Evolutionary conservation across 202 grass and related monocot genomes (phyloP).

Genomic region (Alloteropsis angusta): DNA sequence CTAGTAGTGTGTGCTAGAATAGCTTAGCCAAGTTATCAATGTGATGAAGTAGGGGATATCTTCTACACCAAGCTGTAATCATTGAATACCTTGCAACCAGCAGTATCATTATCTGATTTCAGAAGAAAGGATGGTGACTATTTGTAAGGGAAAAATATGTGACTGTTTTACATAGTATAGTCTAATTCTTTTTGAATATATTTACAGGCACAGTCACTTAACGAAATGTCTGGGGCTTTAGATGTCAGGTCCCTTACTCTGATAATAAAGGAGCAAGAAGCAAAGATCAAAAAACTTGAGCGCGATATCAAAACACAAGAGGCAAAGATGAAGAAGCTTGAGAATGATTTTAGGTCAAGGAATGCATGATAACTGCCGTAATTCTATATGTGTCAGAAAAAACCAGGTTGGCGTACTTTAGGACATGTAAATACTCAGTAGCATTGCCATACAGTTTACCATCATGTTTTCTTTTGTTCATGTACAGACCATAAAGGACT

Average conservation of each 20-base stretch:
- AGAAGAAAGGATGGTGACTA: neutral
- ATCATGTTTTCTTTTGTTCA: conserved; percentile 4
- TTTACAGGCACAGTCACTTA: conserved; percentile 60
- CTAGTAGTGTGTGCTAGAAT: neutral
- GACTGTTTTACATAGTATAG: neutral
- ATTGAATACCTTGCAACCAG: neutral
- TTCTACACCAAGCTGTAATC: neutral
- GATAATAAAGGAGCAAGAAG: conserved; percentile 78
- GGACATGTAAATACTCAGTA: conserved; percentile 35
- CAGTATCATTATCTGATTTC: neutral
- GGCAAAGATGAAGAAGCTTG: conserved; percentile 65
- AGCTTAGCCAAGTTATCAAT: neutral
- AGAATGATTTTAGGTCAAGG: conserved; percentile 41
- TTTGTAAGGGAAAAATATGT: neutral
- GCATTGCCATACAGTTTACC: conserved; percentile 8
- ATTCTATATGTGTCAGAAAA: neutral
- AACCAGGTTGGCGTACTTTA: conserved; percentile 19
- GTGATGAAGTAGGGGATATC: neutral
- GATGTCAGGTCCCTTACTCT: conserved; percentile 61
- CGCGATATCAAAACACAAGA: conserved; percentile 51
- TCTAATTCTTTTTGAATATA: conserved; percentile 29
- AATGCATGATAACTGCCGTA: conserved; percentile 24
- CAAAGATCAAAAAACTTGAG: conserved; percentile 67
- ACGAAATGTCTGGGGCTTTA: conserved; percentile 67
- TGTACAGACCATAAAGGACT: neutral